Evolutionary conservation across 2,329 filamentous ascomycete species (phyloP).

Genomic region (Chaetomium olivaceum): DNA sequence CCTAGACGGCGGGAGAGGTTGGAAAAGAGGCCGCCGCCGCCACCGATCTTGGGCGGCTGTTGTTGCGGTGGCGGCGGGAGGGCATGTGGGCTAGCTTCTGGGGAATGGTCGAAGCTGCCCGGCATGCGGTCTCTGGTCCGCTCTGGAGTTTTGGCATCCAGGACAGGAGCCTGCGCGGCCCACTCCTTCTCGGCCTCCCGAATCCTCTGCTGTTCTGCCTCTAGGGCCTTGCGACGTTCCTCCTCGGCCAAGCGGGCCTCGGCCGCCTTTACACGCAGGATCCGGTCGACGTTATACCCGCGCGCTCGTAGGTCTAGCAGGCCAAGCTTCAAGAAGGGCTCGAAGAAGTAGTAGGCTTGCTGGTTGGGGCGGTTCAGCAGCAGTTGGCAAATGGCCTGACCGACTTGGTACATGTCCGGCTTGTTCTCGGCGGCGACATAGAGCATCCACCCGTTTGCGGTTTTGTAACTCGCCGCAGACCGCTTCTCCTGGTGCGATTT

Average conservation of each 20-base stretch:
- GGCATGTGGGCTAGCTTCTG: conserved; percentile 45
- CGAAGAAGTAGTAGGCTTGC: conserved; percentile 85
- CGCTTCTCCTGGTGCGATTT: conserved; percentile 72
- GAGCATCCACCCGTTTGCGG: conserved; percentile 61
- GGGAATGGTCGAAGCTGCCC: conserved; percentile 70
- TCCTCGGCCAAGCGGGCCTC: conserved; percentile 87
- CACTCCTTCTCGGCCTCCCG: conserved; percentile 55
- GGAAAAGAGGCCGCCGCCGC: conserved; percentile 56
- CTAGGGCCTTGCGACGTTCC: conserved; percentile 71
- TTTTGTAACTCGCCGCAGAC: conserved; percentile 66
- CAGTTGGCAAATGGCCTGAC: conserved; percentile 78
- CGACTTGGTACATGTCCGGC: conserved; percentile 89
- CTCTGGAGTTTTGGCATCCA: conserved; percentile 44
- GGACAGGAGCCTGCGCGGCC: conserved; percentile 40
- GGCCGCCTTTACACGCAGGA: conserved; percentile 81
- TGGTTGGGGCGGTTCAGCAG: conserved; percentile 81
- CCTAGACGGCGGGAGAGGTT: conserved; percentile 68
- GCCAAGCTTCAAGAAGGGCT: conserved; percentile 85
- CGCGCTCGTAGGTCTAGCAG: conserved; percentile 78
- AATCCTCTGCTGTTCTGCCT: conserved; percentile 69
- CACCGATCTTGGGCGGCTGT: conserved; percentile 47
- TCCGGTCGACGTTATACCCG: conserved; percentile 95
- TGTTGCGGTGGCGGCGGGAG: conserved; percentile 38
- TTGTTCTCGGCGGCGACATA: conserved; percentile 70
- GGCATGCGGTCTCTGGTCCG: conserved; percentile 59